Base-by-base conservation (phyloP, 78 protist genomes). In the Goniomonas avonlea region DNA sequence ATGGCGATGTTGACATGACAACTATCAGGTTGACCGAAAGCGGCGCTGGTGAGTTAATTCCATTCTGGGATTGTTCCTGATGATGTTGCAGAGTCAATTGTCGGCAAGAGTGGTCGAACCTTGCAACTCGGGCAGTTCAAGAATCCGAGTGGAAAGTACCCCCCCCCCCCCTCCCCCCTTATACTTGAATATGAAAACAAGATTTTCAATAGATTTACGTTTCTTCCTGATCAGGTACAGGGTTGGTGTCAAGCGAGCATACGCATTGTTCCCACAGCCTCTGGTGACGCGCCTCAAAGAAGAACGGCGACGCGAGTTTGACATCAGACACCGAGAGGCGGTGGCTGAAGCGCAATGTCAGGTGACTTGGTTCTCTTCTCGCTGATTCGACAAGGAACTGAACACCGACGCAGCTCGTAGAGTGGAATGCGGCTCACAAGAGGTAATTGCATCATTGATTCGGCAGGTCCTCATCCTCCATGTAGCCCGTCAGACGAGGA, bases 1-100 rank as follows among this genome's bases (percentile, higher is more conserved):
- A 38, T 0, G 89, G 93, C 17, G 92, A 85, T n/a, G 86, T 89
- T 2, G 86, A 84, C 53, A 88, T 39, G 41, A 11, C 55, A 9
- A 38, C n/a, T n/a, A n/a, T n/a, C n/a, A n/a, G n/a, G n/a, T n/a
- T n/a, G n/a, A n/a, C n/a, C n/a, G n/a, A n/a, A n/a, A n/a, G n/a
- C n/a, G n/a, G n/a, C n/a, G n/a, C n/a, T n/a, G n/a, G n/a, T n/a
- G n/a, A n/a, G n/a, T n/a, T n/a, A n/a, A n/a, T n/a, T n/a, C n/a
- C n/a, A n/a, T n/a, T n/a, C n/a, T n/a, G n/a, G n/a, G n/a, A n/a
- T n/a, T n/a, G n/a, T n/a, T n/a, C n/a, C n/a, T n/a, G n/a, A n/a
- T n/a, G n/a, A n/a, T n/a, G n/a, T n/a, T n/a, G n/a, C n/a, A n/a
- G n/a, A n/a, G n/a, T n/a, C n/a, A n/a, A n/a, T n/a, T n/a, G n/a